Evolutionary conservation across 345 rosid genomes (phyloP), one percentile per base, ranked within the genome.

Genomic region (Salix purpurea): DNA sequence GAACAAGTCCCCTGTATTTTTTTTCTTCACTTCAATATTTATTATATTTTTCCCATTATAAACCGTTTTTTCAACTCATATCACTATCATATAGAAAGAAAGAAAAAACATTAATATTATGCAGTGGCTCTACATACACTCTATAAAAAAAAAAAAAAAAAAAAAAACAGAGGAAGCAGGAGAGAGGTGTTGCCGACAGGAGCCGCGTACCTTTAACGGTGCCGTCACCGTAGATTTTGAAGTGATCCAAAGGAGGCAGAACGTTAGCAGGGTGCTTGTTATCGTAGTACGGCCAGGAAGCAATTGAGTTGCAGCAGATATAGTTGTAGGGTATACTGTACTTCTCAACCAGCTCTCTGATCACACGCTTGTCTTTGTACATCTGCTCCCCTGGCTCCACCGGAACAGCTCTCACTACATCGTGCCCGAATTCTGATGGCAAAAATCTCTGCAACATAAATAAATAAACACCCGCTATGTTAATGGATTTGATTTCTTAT

Each of bases 381-480:
- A 88, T 86, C 1, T 0, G 0, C 6, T 85, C 81, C 1, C 93
- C 96, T 0, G 96, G 96, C 83, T 86, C 88, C 6, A 91, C 92
- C 1, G 96, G 96, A 0, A 87, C 82, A 6, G 96, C 84, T 73
- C 91, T 77, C 60, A 82, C 87, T 68, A 91, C 88, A 26, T 90
- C 96, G 69, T 91, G 96, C 18, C 96, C 96, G 11, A 91, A 91
- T 60, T 91, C 96, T 0, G 96, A 91, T 0, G 96, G 93, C 82
- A 90, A 77, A 58, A 89, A 91, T 52, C 92, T 87, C 96, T 91
- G 85, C 79, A 67, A 26, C 10, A 1, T 12, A 16, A 18, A 14
- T 4, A 4, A 34, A 34, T 0, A 34, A 3, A 32, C 10, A 23
- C 32, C 56, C 69, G 12, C 21, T 68, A 40, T 7, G 34, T 2